Evolutionary conservation across 2,329 filamentous ascomycete genomes (phyloP).

Genomic region (Emmonsiellopsis sp.): DNA sequence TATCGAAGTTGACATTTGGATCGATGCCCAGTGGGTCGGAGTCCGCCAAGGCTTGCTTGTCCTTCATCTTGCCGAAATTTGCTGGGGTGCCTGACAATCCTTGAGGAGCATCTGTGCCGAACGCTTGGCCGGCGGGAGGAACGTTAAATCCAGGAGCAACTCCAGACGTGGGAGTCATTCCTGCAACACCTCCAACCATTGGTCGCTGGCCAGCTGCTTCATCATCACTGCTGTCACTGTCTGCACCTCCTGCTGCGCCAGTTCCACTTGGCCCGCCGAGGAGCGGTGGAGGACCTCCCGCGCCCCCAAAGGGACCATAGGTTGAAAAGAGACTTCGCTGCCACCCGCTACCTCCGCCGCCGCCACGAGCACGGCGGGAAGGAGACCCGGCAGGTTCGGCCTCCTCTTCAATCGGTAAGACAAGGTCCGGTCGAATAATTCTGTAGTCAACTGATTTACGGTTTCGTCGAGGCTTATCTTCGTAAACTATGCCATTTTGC

Average conservation of each 20-base stretch:
- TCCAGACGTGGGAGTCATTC: conserved; percentile 51
- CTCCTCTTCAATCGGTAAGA: conserved; percentile 65
- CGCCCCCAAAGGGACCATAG: conserved; percentile 85
- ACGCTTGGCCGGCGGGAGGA: conserved; percentile 46
- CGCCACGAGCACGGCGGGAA: conserved; percentile 58
- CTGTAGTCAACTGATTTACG: conserved; percentile 73
- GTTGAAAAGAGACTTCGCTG: conserved; percentile 82
- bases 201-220: conserved; percentile 60
- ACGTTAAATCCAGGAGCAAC: conserved; percentile 45
- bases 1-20: conserved; percentile 83
- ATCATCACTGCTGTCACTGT: conserved; percentile 96
- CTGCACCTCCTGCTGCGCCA: conserved; percentile 68
- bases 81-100: conserved; percentile 56
- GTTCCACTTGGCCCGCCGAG: conserved; percentile 60
- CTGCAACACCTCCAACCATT: conserved; percentile 51
- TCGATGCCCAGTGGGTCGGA: conserved; percentile 92
- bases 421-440: conserved; percentile 65
- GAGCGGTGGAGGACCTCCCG: conserved; percentile 61
- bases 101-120: conserved; percentile 48
- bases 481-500: conserved; percentile 28
- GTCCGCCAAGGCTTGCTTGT: conserved; percentile 83
- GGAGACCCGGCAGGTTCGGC: conserved; percentile 60
- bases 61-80: conserved; percentile 88
- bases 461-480: conserved; percentile 43
- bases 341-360: conserved; percentile 49